Percentiles rank a stretch among this genome's conserved stretches.
Evolutionary conservation across 768 basidiomycete genomes (phyloP).

Genomic region (Psilocybe tampanensis): DNA sequence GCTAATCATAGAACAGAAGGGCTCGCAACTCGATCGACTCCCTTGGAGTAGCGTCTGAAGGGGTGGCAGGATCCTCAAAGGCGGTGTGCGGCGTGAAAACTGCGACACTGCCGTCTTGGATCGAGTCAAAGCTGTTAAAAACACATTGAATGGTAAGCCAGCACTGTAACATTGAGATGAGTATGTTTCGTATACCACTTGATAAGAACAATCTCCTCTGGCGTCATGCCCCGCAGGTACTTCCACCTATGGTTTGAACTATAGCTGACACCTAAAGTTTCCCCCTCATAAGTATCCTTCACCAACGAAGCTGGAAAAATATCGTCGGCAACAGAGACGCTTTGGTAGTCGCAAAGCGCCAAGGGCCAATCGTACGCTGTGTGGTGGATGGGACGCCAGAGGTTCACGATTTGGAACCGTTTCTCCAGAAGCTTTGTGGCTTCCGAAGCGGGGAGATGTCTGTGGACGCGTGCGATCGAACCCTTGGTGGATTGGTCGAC

Average conservation of each 20-base stretch:
- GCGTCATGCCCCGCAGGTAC: conserved; percentile 45
- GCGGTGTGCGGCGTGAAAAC: too few relatives aligned
- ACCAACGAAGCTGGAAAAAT: conserved; percentile 45
- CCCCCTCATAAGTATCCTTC: conserved; percentile 43
- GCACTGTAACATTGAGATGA: too few relatives aligned
- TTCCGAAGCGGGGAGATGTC: conserved; percentile 51
- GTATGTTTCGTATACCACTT: too few relatives aligned
- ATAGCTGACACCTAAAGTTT: conserved; percentile 48
- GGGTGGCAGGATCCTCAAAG: too few relatives aligned
- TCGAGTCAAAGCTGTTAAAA: too few relatives aligned
- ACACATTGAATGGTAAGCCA: too few relatives aligned
- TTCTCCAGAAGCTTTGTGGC: conserved; percentile 42
- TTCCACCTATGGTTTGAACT: conserved; percentile 55
- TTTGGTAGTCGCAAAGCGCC: conserved; percentile 52
- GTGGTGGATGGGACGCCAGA: conserved; percentile 59
- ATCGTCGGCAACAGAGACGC: conserved; percentile 45
- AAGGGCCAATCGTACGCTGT: conserved; percentile 54
- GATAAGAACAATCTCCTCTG: conserved; percentile 51
- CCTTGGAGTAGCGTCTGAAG: too few relatives aligned
- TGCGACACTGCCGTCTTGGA: too few relatives aligned
- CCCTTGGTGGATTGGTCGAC: conserved; percentile 56
- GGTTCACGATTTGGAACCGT: conserved; percentile 62
- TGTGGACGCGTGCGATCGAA: conserved; percentile 47
- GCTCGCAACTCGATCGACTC: too few relatives aligned
- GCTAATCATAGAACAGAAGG: too few relatives aligned